Evolutionary conservation across 176 grass and related monocot genomes (phyloP).

Genomic region (Olyra latifolia): DNA sequence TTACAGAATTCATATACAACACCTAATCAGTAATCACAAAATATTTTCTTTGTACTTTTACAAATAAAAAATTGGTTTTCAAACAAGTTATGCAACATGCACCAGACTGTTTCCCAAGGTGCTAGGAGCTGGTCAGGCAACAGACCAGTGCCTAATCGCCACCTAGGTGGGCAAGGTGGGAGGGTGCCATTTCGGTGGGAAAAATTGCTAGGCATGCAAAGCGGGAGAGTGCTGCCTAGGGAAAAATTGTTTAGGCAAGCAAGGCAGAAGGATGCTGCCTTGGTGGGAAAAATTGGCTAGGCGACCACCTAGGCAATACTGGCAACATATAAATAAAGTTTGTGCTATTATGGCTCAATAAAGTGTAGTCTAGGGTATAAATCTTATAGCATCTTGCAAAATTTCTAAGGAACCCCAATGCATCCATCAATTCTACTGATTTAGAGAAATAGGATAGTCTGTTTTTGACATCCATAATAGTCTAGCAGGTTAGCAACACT

Average conservation of each 20-base stretch:
- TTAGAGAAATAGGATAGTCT: not conserved
- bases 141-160: too few relatives aligned
- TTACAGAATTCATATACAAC: constrained; percentile 1
- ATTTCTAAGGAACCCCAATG: not conserved
- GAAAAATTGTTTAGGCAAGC: too few relatives aligned
- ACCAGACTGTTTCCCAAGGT: too few relatives aligned
- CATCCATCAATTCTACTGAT: not conserved
- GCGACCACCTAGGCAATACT: too few relatives aligned
- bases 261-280: too few relatives aligned
- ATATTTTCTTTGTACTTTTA: not conserved
- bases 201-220: too few relatives aligned
- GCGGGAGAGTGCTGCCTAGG: too few relatives aligned
- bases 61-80: not conserved
- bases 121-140: too few relatives aligned
- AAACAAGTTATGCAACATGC: not conserved
- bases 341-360: not conserved
- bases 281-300: too few relatives aligned
- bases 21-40: not conserved
- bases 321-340: not conserved
- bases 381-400: not conserved
- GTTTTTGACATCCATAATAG: not conserved
- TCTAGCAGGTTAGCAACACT: not conserved
- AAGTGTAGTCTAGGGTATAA: not conserved
- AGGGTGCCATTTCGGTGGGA: too few relatives aligned
- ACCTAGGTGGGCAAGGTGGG: too few relatives aligned